Percentiles rank a stretch among this genome's conserved stretches.
Conservation (phyloP, 768 basidiomycete genomes). For the Boletales sp. region DNA sequence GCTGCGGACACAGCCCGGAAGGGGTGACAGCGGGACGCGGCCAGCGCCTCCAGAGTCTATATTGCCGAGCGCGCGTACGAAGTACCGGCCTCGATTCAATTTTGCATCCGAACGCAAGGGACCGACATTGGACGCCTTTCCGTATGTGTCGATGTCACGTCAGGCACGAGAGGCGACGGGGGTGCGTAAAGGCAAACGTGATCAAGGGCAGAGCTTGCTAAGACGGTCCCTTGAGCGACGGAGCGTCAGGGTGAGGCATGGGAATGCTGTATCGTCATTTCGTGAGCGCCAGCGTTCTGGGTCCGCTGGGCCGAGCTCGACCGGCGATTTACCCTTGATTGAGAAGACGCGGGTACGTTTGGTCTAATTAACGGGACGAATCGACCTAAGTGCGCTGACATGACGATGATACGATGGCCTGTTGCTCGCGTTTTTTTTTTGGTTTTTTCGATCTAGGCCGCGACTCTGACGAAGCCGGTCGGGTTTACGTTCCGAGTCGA, state of each 20-base stretch:
- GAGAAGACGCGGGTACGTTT: conserved; percentile 32
- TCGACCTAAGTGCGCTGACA: conserved; percentile 25
- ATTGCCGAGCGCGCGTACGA: conserved; percentile 27
- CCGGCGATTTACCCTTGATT: conserved; percentile 22
- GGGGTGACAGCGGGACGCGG: not conserved
- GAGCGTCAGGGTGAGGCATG: too few relatives aligned
- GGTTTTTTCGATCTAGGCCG: too few relatives aligned
- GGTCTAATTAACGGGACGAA: conserved; percentile 23
- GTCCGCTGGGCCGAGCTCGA: conserved; percentile 7
- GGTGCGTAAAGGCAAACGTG: conserved; percentile 12
- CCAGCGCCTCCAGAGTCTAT: not conserved
- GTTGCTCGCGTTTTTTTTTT: too few relatives aligned
- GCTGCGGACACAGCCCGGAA: not conserved
- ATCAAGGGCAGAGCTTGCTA: not conserved
- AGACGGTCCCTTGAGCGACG: too few relatives aligned
- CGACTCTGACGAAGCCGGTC: conserved; percentile 43
- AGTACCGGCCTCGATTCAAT: conserved; percentile 23
- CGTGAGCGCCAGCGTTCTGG: conserved; percentile 6
- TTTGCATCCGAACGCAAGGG: conserved; percentile 11
- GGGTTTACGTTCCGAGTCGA: conserved; percentile 55
- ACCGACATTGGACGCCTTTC: conserved; percentile 14
- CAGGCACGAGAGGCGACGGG: conserved; percentile 7
- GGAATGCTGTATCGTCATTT: too few relatives aligned
- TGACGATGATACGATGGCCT: too few relatives aligned
- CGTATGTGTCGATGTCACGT: conserved; percentile 16